Evolutionary conservation across 73 alveolate genomes (phyloP), one percentile per base, ranked within the genome.

Genomic region (Paramecium sonneborni): DNA sequence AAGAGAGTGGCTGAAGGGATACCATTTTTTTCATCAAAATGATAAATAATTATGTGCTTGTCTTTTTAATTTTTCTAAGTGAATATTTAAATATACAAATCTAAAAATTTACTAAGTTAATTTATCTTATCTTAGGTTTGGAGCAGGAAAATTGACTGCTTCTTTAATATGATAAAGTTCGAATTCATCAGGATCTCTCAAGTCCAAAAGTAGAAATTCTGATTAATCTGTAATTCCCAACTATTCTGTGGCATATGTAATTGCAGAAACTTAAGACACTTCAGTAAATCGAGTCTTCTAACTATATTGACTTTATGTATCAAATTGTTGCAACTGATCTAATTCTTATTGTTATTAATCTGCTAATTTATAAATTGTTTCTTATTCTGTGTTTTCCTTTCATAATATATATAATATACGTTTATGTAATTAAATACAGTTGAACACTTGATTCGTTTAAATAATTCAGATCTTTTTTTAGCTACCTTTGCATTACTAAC

Each of bases 151-250:
- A 62, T 57, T 85, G 6, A 93, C 85, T 18, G 96, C 94, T 32
- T 97, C 98, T 93, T 93, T 96, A 2, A 97, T 95, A 56, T 96
- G 98, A 74, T 43, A 95, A 0, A 46, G 67, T 43, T 95, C 95
- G 79, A 85, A 97, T 24, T 96, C 99, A 21, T 95, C 97, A 43
- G 88, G 96, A 55, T 96, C 99, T 94, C 99, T 89, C 76, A 97
- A 55, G 84, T 97, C 99, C 5, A 97, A 85, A 2, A 97, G 94
- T 5, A 97, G 67, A 93, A 93, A 96, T 57, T 92, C 93, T 39
- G 98, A 93, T 43, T 97, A 88, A 57, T 92, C 92, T 44, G 96
- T 96, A 5, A 95, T 90, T 0, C 98, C 98, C 24, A 95, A 91
- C 41, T 92, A 88, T 68, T 96, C 97, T 58, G 98, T 96, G 28